Base-by-base conservation (phyloP, 345 rosid species). In the Barbarea vulgaris region DNA sequence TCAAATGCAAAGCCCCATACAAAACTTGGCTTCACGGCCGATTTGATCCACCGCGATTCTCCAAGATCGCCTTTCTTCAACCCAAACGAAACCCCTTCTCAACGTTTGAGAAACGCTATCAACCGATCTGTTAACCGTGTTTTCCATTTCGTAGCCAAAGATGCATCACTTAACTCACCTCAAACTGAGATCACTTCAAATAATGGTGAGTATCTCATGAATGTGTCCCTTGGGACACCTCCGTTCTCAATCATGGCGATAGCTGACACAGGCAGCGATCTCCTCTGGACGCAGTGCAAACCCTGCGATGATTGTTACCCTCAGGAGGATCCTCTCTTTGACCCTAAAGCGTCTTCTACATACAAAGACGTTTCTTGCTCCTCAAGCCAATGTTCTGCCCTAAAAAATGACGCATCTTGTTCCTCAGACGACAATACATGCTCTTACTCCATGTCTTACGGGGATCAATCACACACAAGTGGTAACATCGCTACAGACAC, bases 341-440 rank as follows among this genome's bases (percentile, higher is more conserved):
- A 81, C 53, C 85, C 84, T 17, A 33, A 62, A 15, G 1, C 59
- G 0, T 90, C 89, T 5, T 72, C 83, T 1, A 83, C 90, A 2
- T 86, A 73, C 72, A 73, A 17, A 55, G 25, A 21, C 2, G 0
- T 83, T 55, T 34, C 83, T 28, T 85, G 93, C 68, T 10, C 36
- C 15, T 36, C 89, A 33, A 25, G 18, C 0, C 61, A 18, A 30
- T 88, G 87, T 50, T 11, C 0, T 2, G 14, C 24, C 28, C 7
- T 73, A 1, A 34, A 6, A 1, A 9, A 13, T 1, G 10, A 14
- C 3, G 42, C 61, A 1, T 22, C 48, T 15, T 74, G 78, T 56
- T 54, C 48, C 6, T 2, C 12, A 3, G 36, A 33, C 17, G 33
- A 10, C 28, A 50, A 34, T 25, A 19, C 14, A 15, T 74, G 78